phyloP scores from a whole-genome alignment of 1,139 yeast genomes.

The Hyphopichia burtonii region DNA sequence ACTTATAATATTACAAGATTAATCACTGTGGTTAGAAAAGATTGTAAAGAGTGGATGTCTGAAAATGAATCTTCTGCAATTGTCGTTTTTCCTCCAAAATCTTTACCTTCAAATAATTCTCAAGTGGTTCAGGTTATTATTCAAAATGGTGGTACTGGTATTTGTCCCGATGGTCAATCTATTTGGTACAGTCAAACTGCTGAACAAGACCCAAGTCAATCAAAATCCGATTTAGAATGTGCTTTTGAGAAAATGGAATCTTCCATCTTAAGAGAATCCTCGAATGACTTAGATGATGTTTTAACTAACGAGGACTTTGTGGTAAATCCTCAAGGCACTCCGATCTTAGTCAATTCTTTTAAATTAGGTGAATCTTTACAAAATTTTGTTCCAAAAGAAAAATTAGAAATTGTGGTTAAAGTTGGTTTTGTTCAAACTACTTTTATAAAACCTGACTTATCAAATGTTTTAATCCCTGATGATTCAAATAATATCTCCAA shows the following conservation, averaged over 20 bases:
- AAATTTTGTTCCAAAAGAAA: constrained; percentile 79
- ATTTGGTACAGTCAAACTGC: constrained; percentile 87
- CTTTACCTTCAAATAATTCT: constrained; percentile 65
- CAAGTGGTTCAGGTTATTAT: constrained; percentile 83
- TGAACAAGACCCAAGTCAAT: constrained; percentile 63
- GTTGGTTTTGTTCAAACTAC: constrained; percentile 78
- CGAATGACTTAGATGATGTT: constrained; percentile 47
- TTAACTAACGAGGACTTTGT: constrained; percentile 56
- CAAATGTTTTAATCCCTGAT: constrained; percentile 37
- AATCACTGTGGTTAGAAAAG: constrained; percentile 79
- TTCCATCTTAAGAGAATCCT: constrained; percentile 76
- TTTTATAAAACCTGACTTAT: constrained; percentile 42
- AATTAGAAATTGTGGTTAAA: constrained; percentile 74
- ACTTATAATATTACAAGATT: constrained; percentile 63
- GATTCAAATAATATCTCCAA: constrained; percentile 32
- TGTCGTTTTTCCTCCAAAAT: constrained; percentile 90
- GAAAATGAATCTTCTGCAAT: constrained; percentile 81
- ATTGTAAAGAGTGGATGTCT: constrained; percentile 89
- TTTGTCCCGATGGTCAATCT: constrained; percentile 84
- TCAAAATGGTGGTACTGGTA: constrained; percentile 86
- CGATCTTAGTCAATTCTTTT: constrained; percentile 69
- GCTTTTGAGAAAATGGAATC: constrained; percentile 80
- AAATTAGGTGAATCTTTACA: constrained; percentile 83
- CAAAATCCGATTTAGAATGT: constrained; percentile 73
- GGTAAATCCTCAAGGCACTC: constrained; percentile 57